These are phyloP conservation scores for Pterulicium gracile DNA, from an alignment of 1,284 basidiomycete species.

Conservation along the genomic window DNA sequence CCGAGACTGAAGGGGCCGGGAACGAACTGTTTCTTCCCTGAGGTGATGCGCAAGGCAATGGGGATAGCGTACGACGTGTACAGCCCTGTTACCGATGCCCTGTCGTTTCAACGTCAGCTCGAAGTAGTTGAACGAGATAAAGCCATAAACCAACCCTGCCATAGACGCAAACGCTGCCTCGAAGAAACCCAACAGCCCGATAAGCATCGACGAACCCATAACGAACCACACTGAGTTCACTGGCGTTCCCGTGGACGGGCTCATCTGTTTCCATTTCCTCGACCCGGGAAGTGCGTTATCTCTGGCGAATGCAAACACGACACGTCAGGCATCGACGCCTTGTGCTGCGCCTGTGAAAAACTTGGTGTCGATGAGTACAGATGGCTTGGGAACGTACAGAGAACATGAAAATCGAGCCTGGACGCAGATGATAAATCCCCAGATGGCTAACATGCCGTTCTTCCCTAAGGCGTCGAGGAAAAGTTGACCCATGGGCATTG, in stretches of 20 bases:
- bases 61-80: constrained; percentile 60
- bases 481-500: constrained; percentile 63
- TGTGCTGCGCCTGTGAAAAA: constrained; percentile 69
- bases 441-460: constrained; percentile 57
- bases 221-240: constrained; percentile 70
- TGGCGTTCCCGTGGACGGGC: constrained; percentile 47
- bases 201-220: constrained; percentile 43
- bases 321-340: constrained; percentile 63
- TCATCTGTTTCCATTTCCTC: constrained; percentile 53
- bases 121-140: constrained; percentile 1
- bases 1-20: constrained; percentile 55
- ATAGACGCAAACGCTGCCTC: constrained; percentile 50
- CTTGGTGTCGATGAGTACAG: constrained; percentile 19
- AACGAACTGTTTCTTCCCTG: constrained; percentile 42
- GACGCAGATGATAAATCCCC: constrained; percentile 61
- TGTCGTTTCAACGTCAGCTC: constrained; percentile 16
- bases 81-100: constrained; percentile 59
- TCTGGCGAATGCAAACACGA: constrained; percentile 63
- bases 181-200: constrained; percentile 59
- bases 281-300: constrained; percentile 67
- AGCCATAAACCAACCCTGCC: constrained; percentile 38
- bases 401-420: constrained; percentile 29
- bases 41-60: constrained; percentile 61
- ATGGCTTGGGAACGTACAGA: neutral
- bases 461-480: constrained; percentile 58